phyloP scores from a whole-genome alignment of 768 basidiomycete species.

The Coprinopsis cinerea region DNA sequence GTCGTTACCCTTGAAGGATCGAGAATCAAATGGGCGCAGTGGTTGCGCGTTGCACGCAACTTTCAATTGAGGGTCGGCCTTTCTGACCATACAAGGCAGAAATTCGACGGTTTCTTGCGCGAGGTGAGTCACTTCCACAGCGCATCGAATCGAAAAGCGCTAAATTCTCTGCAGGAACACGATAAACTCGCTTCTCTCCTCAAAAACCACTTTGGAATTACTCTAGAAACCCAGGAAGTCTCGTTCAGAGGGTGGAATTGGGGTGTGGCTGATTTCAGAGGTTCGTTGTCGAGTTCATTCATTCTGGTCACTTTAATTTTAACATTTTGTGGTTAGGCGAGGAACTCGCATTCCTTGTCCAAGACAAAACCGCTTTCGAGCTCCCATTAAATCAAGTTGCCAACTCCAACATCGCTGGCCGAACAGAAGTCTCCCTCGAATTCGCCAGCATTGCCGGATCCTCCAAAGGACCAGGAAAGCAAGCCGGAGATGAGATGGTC shows the following conservation, averaged over 20 bases:
- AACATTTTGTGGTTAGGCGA: constrained; percentile 47
- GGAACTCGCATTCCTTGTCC: constrained; percentile 87
- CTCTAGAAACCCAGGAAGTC: constrained; percentile 80
- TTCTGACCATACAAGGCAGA: constrained; percentile 69
- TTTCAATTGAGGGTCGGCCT: constrained; percentile 86
- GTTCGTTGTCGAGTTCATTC: constrained; percentile 36
- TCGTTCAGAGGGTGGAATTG: constrained; percentile 98
- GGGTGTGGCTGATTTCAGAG: constrained; percentile 93
- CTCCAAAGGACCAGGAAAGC: constrained; percentile 32
- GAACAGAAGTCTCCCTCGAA: constrained; percentile 98
- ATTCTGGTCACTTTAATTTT: constrained; percentile 3
- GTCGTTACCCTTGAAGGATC: constrained; percentile 57
- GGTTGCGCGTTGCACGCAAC: constrained; percentile 87
- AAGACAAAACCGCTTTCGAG: constrained; percentile 84
- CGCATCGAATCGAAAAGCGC: background rate
- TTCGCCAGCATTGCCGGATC: constrained; percentile 52
- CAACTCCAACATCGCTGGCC: constrained; percentile 96
- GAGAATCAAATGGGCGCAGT: constrained; percentile 86
- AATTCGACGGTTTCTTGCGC: constrained; percentile 90
- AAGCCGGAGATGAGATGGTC: constrained; percentile 76
- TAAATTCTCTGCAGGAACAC: constrained; percentile 59
- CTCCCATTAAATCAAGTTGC: constrained; percentile 81
- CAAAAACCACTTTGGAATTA: constrained; percentile 83
- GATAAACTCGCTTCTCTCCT: constrained; percentile 76
- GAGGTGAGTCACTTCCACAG: constrained; percentile 50